Evolutionary conservation across 2,329 filamentous ascomycete genomes (phyloP), one percentile per base, ranked within the genome.

Genomic region (Fonsecaea multimorphosa): DNA sequence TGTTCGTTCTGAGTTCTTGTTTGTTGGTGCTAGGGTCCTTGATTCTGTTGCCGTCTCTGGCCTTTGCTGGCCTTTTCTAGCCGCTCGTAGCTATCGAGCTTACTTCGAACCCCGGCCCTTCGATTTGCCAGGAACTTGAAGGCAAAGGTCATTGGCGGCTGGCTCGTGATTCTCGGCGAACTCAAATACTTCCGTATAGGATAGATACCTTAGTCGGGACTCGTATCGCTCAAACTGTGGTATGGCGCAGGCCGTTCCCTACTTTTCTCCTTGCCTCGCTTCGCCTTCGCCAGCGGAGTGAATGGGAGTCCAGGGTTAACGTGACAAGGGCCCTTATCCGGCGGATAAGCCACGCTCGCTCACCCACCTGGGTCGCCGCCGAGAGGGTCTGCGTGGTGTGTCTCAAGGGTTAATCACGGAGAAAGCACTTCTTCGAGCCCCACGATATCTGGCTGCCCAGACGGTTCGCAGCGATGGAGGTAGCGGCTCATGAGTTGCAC

Each of bases 401-500:
- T 19, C 19, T 19, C 27, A 27, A 22, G 22, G 19, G 4, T 60
- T 27, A 12, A 52, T 52, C 58, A 36, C 22, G 38, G 14, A 36
- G 12, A 27, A 3, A 64, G 40, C 19, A 61, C 49, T 12, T 3
- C 29, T 57, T 68, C 56, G 8, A 68, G 60, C 5, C 60, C 60
- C 7, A 24, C 36, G 27, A 63, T 34, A 24, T 46, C 36, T n/a
- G 66, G 60, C 29, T 31, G 22, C 9, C 66, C 66, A 6, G 63
- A 34, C 24, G 46, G 54, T 7, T 64, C 62, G 40, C 58, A 67
- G n/a, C 55, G 54, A 52, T 67, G 62, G 32, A 67, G 32, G 40
- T 68, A 68, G 12, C 64, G 40, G 38, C 51, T 51, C 61, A 68
- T 51, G 16, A 68, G 29, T 6, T 66, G 61, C 1, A 49, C 53